These are phyloP conservation scores for Friedmanniomyces simplex DNA, from an alignment of 495 filamentous ascomycete species.

Conservation along the genomic window DNA sequence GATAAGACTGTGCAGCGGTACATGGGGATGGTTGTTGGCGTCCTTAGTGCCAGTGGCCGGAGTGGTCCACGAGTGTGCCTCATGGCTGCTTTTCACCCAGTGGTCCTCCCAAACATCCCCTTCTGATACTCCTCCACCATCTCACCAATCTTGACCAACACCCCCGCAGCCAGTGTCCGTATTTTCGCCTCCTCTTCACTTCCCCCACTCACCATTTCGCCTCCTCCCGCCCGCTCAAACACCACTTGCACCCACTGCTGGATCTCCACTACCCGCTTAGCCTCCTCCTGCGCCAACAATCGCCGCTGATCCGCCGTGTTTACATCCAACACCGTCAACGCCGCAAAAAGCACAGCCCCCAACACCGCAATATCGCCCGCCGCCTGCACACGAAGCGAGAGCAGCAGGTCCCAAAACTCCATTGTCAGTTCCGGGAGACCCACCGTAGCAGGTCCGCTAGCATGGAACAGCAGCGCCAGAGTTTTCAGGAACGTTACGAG, in stretches of 20 bases:
- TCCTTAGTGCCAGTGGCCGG: no score
- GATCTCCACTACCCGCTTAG: constrained; percentile 46
- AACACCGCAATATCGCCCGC: constrained; percentile 51
- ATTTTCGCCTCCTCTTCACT: constrained; percentile 49
- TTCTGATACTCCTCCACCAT: constrained; percentile 72
- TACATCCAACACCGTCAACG: constrained; percentile 75
- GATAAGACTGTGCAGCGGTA: no score
- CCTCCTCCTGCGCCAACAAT: constrained; percentile 34
- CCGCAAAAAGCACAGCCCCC: constrained; percentile 63
- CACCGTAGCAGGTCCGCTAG: constrained; percentile 52
- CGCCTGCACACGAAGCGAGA: constrained; percentile 35
- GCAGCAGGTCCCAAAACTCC: constrained; percentile 58
- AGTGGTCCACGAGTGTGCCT: no score
- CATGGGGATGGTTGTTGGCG: no score
- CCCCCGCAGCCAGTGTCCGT: constrained; percentile 67
- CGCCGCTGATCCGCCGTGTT: constrained; percentile 42
- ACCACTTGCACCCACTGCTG: constrained; percentile 62
- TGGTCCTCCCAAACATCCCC: constrained; percentile 45
- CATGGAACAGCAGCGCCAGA: constrained; percentile 53
- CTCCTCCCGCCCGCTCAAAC: constrained; percentile 48
- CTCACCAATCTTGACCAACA: constrained; percentile 68
- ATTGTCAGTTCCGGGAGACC: constrained; percentile 55
- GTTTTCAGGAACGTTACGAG: constrained; percentile 55
- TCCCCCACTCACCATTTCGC: constrained; percentile 21
- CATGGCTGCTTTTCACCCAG: background rate